Conservation (phyloP, 78 protist genomes). For the Isochrysis galbana region DNA sequence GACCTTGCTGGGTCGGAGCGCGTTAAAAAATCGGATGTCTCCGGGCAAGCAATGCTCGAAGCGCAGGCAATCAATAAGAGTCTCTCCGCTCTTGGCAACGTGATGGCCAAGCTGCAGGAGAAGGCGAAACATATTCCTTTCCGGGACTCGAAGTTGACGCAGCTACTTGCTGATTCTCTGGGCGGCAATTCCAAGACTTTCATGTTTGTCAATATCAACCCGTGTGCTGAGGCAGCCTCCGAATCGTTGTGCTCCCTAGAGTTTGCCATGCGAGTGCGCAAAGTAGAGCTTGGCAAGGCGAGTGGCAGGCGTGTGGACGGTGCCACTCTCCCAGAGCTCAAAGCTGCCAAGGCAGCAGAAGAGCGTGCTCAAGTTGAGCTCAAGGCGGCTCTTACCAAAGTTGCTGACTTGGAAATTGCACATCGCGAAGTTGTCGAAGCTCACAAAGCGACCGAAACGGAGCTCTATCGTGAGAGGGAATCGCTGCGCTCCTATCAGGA, state of each 20-base stretch:
- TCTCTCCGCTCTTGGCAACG: background rate
- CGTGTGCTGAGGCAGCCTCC: background rate
- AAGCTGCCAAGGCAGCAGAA: background rate
- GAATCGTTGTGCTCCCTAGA: constrained; percentile 30
- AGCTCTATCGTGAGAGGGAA: background rate
- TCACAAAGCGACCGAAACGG: background rate
- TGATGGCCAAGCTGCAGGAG: background rate
- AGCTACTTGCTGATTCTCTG: constrained; percentile 26
- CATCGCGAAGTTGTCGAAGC: background rate
- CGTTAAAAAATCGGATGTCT: background rate
- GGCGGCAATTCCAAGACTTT: constrained; percentile 28
- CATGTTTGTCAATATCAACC: constrained; percentile 27
- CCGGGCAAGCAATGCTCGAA: background rate
- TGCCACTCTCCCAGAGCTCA: background rate
- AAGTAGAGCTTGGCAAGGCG: background rate
- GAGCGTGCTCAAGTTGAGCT: background rate
- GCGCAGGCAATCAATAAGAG: constrained; percentile 2
- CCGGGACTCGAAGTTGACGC: constrained; percentile 35
- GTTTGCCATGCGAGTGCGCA: constrained; percentile 22
- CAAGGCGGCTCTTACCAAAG: background rate
- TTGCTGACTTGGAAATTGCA: background rate
- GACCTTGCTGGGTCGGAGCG: constrained; percentile 33
- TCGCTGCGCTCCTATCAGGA: background rate
- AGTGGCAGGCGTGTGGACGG: background rate
- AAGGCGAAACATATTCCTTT: background rate